phyloP scores from a whole-genome alignment of 1,284 basidiomycete genomes.

The Apiotrichum siamense region DNA sequence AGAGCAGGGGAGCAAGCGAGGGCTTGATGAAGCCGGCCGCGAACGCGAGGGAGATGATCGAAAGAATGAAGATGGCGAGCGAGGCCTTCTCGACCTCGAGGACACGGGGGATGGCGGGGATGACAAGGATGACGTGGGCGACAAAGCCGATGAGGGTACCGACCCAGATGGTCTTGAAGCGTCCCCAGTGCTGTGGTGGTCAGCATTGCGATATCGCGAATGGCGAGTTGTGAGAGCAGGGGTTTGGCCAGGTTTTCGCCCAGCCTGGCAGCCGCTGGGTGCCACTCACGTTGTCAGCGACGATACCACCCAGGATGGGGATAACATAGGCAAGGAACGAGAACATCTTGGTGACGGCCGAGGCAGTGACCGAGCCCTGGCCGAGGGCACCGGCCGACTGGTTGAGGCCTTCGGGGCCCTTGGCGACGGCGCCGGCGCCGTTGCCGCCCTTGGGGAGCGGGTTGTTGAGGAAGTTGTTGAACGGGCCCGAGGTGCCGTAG shows the following conservation, averaged over 20 bases:
- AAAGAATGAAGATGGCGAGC: conserved; percentile 39
- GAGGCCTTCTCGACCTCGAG: conserved; percentile 25
- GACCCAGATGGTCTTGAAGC: conserved; percentile 64
- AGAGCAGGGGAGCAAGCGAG: conserved; percentile 40
- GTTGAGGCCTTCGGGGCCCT: conserved; percentile 54
- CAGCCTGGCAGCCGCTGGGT: too few species aligned
- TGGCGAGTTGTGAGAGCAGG: too few species aligned
- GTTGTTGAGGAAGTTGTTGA: conserved; percentile 26
- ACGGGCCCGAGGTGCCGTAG: conserved; percentile 7
- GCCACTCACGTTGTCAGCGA: conserved; percentile 49
- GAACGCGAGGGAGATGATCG: conserved; percentile 42
- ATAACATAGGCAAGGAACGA: conserved; percentile 33
- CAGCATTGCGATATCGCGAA: too few species aligned
- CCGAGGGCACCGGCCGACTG: conserved; percentile 55
- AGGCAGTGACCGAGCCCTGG: conserved; percentile 24
- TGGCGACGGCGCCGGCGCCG: conserved; percentile 62
- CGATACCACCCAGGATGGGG: conserved; percentile 49
- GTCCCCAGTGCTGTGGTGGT: conserved; percentile 52
- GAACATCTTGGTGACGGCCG: conserved; percentile 28
- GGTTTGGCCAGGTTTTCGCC: too few species aligned
- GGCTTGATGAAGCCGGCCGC: conserved; percentile 47
- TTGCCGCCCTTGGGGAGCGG: conserved; percentile 59
- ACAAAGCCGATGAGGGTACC: conserved; percentile 35
- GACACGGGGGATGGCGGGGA: conserved; percentile 40
- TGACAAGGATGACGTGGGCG: conserved; percentile 35